These are phyloP conservation scores for Corylus avellana DNA, from an alignment of 306 rosid species.

Conservation along the genomic window DNA sequence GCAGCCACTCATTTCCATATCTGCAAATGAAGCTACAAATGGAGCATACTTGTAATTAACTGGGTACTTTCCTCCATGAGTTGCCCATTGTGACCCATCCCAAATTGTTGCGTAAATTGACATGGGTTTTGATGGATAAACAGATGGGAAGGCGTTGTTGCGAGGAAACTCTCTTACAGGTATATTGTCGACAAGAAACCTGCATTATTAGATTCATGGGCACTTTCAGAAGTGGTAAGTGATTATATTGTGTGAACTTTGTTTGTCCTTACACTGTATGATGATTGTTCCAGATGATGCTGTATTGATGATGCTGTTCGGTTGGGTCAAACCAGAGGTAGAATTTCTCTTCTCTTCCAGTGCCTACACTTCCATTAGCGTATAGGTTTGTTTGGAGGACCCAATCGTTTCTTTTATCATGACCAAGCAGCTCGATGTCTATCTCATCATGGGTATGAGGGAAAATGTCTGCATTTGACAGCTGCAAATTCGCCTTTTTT, in stretches of 20 bases:
- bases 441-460: constrained; percentile 93
- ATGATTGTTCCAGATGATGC: constrained; percentile 86
- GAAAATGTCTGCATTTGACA: constrained; percentile 82
- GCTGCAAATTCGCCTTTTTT: constrained; percentile 39
- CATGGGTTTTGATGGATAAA: constrained; percentile 87
- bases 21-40: constrained; percentile 63
- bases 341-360: constrained; percentile 96
- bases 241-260: background rate
- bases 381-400: constrained; percentile 83
- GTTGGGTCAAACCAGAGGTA: constrained; percentile 97
- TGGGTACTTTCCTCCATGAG: constrained; percentile 88
- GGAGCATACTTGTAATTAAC: constrained; percentile 87
- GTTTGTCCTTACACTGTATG: constrained; percentile 70
- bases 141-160: constrained; percentile 36
- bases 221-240: constrained; percentile 3
- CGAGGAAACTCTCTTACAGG: constrained; percentile 79
- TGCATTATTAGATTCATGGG: constrained; percentile 23
- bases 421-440: constrained; percentile 90
- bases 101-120: constrained; percentile 85
- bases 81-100: constrained; percentile 98
- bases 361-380: constrained; percentile 86
- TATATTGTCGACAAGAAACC: constrained; percentile 85
- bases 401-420: constrained; percentile 87
- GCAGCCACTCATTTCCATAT: constrained; percentile 68
- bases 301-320: constrained; percentile 64